Evolutionary conservation across 2,329 filamentous ascomycete species (phyloP).

Genomic region (Trichoderma sp.): DNA sequence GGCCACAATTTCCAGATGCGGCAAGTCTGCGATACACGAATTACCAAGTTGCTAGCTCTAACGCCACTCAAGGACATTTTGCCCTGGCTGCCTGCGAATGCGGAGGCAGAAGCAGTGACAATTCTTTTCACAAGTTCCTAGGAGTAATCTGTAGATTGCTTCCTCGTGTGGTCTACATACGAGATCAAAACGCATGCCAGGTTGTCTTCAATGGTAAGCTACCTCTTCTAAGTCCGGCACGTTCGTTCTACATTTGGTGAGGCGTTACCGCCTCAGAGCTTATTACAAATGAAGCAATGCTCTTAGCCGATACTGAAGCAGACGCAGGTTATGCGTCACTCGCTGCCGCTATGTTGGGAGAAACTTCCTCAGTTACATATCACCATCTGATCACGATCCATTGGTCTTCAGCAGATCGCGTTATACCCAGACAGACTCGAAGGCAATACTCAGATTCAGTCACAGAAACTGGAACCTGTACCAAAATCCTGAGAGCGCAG

Average conservation of each 20-base stretch:
- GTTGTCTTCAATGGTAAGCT: not conserved
- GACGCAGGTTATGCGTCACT: too few species aligned
- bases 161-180: too few species aligned
- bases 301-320: too few species aligned
- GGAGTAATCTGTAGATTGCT: not conserved
- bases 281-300: not conserved
- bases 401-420: not conserved
- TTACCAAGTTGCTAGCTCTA: constrained; percentile 3
- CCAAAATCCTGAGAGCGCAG: not conserved
- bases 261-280: not conserved
- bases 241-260: not conserved
- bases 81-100: not conserved
- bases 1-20: not conserved
- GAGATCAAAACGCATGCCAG: not conserved
- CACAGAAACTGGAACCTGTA: not conserved
- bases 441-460: not conserved
- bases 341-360: not conserved
- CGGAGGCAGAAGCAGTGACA: not conserved
- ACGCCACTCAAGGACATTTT: too few species aligned
- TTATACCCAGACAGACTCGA: not conserved
- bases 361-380: not conserved
- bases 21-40: constrained; percentile 1
- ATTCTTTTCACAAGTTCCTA: not conserved
- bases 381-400: not conserved
- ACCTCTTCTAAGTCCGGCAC: not conserved